Evolutionary conservation across 805 yeast species (phyloP).

Genomic region (Cephaloascus albidus): DNA sequence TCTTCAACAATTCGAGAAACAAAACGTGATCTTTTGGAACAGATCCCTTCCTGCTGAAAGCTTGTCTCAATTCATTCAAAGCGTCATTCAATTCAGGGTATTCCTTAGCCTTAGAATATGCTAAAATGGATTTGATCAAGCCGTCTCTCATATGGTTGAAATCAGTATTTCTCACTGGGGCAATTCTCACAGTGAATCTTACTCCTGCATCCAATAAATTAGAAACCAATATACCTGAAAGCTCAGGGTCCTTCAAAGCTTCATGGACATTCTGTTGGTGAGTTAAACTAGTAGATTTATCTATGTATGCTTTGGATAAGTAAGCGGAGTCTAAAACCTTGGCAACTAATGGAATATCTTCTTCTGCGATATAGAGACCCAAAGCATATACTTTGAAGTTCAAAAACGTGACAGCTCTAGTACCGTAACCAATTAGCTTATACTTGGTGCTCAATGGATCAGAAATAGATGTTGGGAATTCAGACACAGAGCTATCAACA

Average conservation of each 20-base stretch:
- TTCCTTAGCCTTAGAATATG: conserved; percentile 50
- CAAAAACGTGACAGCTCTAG: conserved; percentile 75
- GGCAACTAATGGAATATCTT: conserved; percentile 37
- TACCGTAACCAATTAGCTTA: conserved; percentile 69
- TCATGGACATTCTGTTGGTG: conserved; percentile 28
- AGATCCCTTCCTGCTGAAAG: conserved; percentile 56
- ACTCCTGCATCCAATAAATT: conserved; percentile 51
- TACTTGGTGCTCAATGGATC: conserved; percentile 24
- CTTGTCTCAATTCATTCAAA: conserved; percentile 52
- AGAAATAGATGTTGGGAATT: conserved; percentile 18
- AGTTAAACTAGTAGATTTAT: conserved; percentile 12
- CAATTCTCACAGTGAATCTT: conserved; percentile 62
- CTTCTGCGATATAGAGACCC: conserved; percentile 67
- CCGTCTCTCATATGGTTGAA: conserved; percentile 88
- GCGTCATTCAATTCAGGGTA: conserved; percentile 42
- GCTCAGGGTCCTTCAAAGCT: conserved; percentile 41
- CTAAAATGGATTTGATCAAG: conserved; percentile 67
- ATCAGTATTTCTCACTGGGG: conserved; percentile 87
- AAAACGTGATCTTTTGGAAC: conserved; percentile 70
- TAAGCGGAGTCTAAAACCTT: conserved; percentile 33
- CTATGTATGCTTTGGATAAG: conserved; percentile 13
- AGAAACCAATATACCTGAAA: conserved; percentile 44
- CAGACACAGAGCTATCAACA: conserved; percentile 25
- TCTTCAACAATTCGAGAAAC: conserved; percentile 40
- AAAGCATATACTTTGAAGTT: conserved; percentile 79